Evolutionary conservation across 2,329 filamentous ascomycete species (phyloP).

Genomic region (Nigrospora sphaerica): DNA sequence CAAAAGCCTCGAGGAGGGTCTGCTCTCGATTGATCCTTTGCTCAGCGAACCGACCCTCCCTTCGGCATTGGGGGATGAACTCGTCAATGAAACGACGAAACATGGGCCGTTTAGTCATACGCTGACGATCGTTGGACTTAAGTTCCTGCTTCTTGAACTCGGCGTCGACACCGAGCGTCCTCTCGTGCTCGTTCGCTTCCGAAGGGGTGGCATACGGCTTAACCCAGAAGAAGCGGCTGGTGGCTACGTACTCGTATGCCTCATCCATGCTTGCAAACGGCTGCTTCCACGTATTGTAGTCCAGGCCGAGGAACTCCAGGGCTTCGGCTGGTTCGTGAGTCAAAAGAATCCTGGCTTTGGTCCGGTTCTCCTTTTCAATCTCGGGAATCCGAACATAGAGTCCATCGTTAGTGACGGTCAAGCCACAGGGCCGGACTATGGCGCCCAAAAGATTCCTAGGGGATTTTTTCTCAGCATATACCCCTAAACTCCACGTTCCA

Average conservation of each 20-base stretch:
- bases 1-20: slow-evolving; percentile 47
- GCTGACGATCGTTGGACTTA: slow-evolving; percentile 49
- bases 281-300: slow-evolving; percentile 39
- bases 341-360: slow-evolving; percentile 52
- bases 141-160: slow-evolving; percentile 28
- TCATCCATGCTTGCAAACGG: slow-evolving; percentile 48
- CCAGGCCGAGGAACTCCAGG: slow-evolving; percentile 58
- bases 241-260: slow-evolving; percentile 55
- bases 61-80: slow-evolving; percentile 49
- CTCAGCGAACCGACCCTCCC: slow-evolving; percentile 25
- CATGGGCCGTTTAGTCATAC: slow-evolving; percentile 46
- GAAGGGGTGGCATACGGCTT: slow-evolving; percentile 9
- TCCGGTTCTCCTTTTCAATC: slow-evolving; percentile 53
- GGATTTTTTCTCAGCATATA: neutral
- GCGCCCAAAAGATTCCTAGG: slow-evolving; percentile 50
- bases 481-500: neutral
- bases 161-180: slow-evolving; percentile 13
- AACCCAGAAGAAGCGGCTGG: slow-evolving; percentile 51
- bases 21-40: slow-evolving; percentile 27
- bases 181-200: slow-evolving; percentile 21
- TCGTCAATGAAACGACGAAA: slow-evolving; percentile 56
- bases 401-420: slow-evolving; percentile 57
- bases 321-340: slow-evolving; percentile 47
- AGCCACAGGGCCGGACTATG: slow-evolving; percentile 55
- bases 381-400: slow-evolving; percentile 61